Conservation (phyloP, 805 yeast genomes). For the Pichia ethanolica region DNA sequence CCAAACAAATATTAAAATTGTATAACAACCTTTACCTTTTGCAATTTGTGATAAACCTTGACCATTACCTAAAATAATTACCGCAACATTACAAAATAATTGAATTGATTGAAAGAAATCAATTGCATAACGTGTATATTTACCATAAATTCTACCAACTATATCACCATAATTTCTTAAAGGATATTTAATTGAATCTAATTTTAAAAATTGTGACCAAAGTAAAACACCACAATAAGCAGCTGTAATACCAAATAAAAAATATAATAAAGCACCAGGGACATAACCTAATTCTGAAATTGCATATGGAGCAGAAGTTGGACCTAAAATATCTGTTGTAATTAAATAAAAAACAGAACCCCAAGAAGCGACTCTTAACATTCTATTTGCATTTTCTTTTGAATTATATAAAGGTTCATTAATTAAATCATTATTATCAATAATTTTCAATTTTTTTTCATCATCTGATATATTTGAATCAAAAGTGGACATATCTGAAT, state of each 20-base stretch:
- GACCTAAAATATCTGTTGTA: constrained; percentile 43
- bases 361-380: constrained; percentile 7
- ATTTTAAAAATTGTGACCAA: constrained; percentile 28
- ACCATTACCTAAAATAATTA: constrained; percentile 34
- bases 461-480: background rate
- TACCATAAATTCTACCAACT: constrained; percentile 33
- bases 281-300: constrained; percentile 37
- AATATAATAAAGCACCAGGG: constrained; percentile 36
- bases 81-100: constrained; percentile 37
- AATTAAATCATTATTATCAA: background rate
- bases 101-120: constrained; percentile 36
- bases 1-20: constrained; percentile 37
- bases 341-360: constrained; percentile 37
- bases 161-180: constrained; percentile 36
- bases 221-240: constrained; percentile 36
- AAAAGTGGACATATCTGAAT: no score
- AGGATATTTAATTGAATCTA: constrained; percentile 38
- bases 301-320: constrained; percentile 40
- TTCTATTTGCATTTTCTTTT: constrained; percentile 8
- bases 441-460: background rate
- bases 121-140: constrained; percentile 25
- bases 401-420: constrained; percentile 3
- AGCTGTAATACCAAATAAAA: constrained; percentile 35
- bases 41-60: constrained; percentile 36
- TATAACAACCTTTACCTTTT: constrained; percentile 30